These are phyloP conservation scores for Xylariomycetidae sp. DNA, from an alignment of 2,329 filamentous ascomycete species.

Conservation along the genomic window DNA sequence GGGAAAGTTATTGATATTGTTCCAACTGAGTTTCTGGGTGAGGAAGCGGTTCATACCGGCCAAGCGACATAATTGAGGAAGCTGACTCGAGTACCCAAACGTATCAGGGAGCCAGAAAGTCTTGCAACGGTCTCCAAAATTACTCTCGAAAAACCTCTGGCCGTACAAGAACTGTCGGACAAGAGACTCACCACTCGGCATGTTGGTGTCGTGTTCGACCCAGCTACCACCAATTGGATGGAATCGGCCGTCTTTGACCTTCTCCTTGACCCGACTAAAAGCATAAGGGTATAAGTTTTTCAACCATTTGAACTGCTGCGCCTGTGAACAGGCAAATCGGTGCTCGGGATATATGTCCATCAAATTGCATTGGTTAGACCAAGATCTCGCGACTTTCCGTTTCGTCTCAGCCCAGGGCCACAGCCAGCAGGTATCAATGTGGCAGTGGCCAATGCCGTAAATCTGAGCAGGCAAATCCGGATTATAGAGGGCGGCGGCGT, in stretches of 20 bases:
- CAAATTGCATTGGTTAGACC: slow-evolving; percentile 93
- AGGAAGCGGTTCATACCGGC: slow-evolving; percentile 97
- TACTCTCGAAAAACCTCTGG: slow-evolving; percentile 88
- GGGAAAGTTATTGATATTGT: slow-evolving; percentile 98
- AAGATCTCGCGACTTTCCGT: slow-evolving; percentile 90
- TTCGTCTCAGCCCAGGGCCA: slow-evolving; percentile 99
- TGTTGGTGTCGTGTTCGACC: slow-evolving; percentile 98
- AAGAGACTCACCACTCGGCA: slow-evolving; percentile 92
- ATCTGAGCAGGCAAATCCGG: slow-evolving; percentile 71
- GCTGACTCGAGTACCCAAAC: slow-evolving; percentile 92
- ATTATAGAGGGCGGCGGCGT: slow-evolving; percentile 81
- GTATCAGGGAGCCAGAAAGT: slow-evolving; percentile 99
- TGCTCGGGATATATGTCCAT: slow-evolving; percentile 95
- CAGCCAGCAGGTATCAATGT: slow-evolving; percentile 97
- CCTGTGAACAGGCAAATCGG: slow-evolving; percentile 87
- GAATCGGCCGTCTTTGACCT: slow-evolving; percentile 86
- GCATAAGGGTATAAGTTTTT: slow-evolving; percentile 83
- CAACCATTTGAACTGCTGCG: slow-evolving; percentile 97
- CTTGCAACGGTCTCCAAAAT: slow-evolving; percentile 80
- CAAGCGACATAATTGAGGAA: slow-evolving; percentile 87
- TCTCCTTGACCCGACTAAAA: slow-evolving; percentile 84
- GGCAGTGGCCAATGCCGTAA: slow-evolving; percentile 89
- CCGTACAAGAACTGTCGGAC: slow-evolving; percentile 94
- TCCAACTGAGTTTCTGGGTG: slow-evolving; percentile 98
- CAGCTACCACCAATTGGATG: slow-evolving; percentile 95